Percentiles rank a stretch among this genome's conserved stretches.
Evolutionary conservation across 306 rosid genomes (phyloP).

Genomic region (Begonia peltatifolia): DNA sequence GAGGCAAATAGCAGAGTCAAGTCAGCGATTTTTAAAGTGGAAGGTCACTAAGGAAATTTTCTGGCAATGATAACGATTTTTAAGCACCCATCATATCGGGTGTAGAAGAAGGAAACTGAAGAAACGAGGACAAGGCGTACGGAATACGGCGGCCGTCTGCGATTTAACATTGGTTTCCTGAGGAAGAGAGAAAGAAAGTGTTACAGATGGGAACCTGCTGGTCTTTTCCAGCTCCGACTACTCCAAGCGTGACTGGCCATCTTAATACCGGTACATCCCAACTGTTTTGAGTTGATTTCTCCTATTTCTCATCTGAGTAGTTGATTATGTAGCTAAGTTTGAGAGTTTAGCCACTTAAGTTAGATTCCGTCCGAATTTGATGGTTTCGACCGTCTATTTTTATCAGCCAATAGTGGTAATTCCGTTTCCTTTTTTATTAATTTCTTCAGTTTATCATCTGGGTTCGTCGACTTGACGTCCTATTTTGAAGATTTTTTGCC

Average conservation of each 20-base stretch:
- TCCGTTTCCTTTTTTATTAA: not conserved
- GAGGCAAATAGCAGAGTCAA: slow-evolving; percentile 1
- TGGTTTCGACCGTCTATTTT: too few relatives aligned
- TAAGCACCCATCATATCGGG: too few relatives aligned
- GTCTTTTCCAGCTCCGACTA: slow-evolving; percentile 20
- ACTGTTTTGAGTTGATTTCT: not conserved
- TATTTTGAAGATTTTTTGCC: not conserved
- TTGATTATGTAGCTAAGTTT: too few relatives aligned
- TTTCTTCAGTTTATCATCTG: slow-evolving; percentile 7
- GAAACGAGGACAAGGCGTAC: too few relatives aligned
- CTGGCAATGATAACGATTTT: too few relatives aligned
- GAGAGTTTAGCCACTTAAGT: too few relatives aligned
- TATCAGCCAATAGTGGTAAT: too few relatives aligned
- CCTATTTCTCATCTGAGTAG: not conserved
- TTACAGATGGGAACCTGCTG: slow-evolving; percentile 75
- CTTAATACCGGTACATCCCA: slow-evolving; percentile 32
- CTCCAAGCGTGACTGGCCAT: slow-evolving; percentile 28
- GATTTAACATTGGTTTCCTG: not conserved
- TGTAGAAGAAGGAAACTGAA: too few relatives aligned
- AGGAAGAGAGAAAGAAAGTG: slow-evolving; percentile 8
- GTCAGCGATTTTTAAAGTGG: too few relatives aligned
- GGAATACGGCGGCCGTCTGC: not conserved
- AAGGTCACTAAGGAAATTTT: too few relatives aligned
- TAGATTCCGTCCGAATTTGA: too few relatives aligned
- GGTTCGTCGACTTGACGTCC: not conserved